Conservation (phyloP, 768 basidiomycete species). For the Leccinum barrowsii region DNA sequence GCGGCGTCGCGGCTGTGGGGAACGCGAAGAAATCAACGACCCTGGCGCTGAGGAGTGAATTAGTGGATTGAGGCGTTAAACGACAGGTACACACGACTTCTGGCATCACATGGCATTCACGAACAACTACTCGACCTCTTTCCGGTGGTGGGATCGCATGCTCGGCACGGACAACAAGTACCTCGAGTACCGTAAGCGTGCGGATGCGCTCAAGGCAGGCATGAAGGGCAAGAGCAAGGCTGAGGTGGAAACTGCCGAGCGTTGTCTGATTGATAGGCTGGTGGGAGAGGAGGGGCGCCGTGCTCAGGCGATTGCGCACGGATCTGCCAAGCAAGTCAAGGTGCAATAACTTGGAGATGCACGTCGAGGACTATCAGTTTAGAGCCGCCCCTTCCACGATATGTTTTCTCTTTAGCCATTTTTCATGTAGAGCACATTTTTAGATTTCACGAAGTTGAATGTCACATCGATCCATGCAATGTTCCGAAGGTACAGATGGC, state of each 20-base stretch:
- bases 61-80: too few species aligned
- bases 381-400: too few species aligned
- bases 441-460: too few species aligned
- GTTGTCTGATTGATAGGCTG: conserved; percentile 54
- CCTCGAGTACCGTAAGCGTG: conserved; percentile 66
- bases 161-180: conserved; percentile 93
- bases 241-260: conserved; percentile 54
- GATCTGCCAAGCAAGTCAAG: conserved; percentile 29
- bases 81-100: conserved; percentile 66
- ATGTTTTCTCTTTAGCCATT: too few species aligned
- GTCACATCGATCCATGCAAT: too few species aligned
- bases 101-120: conserved; percentile 91
- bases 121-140: conserved; percentile 91
- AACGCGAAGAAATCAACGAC: too few species aligned
- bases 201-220: conserved; percentile 56
- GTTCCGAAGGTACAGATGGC: too few species aligned
- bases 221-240: conserved; percentile 53
- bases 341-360: conserved; percentile 18
- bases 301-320: conserved; percentile 58
- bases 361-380: too few species aligned
- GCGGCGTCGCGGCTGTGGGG: too few species aligned
- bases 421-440: too few species aligned
- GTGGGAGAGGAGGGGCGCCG: conserved; percentile 69
- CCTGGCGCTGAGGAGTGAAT: too few species aligned
- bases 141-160: conserved; percentile 89